phyloP scores from a whole-genome alignment of 805 yeast species.

The Saccharomycopsis sp. region DNA sequence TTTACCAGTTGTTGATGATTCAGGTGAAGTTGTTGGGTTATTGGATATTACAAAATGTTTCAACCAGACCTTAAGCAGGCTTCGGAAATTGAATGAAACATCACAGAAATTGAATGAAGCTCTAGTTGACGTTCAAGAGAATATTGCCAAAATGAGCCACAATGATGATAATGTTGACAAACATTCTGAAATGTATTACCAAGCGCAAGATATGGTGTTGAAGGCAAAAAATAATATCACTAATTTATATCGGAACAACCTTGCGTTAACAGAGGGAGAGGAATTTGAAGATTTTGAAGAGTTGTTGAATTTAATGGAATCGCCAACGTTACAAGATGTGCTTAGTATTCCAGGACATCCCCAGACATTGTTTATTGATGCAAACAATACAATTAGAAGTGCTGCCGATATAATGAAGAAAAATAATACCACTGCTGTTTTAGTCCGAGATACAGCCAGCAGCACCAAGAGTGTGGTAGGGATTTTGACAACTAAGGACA shows the following conservation, averaged over 20 bases:
- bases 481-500: constrained; percentile 40
- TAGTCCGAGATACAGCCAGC: constrained; percentile 32
- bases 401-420: constrained; percentile 37
- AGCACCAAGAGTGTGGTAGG: constrained; percentile 34
- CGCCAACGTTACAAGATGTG: constrained; percentile 32
- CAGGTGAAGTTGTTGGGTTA: constrained; percentile 33
- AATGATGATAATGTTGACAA: constrained; percentile 18
- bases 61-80: constrained; percentile 38
- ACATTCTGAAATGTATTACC: constrained; percentile 21
- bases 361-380: constrained; percentile 31
- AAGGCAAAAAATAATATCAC: constrained; percentile 18
- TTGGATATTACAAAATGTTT: constrained; percentile 41
- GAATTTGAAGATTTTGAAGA: constrained; percentile 30
- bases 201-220: constrained; percentile 21
- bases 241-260: constrained; percentile 17
- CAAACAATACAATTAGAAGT: constrained; percentile 30
- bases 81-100: constrained; percentile 35
- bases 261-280: constrained; percentile 15
- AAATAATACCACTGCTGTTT: constrained; percentile 35
- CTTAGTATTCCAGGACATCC: constrained; percentile 26
- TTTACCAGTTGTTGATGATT: constrained; percentile 35
- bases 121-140: constrained; percentile 27
- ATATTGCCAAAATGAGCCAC: constrained; percentile 24
- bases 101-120: constrained; percentile 30
- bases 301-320: constrained; percentile 34